Base-by-base conservation (phyloP, 75 land plant species). In the Selaginella tamariscina region DNA sequence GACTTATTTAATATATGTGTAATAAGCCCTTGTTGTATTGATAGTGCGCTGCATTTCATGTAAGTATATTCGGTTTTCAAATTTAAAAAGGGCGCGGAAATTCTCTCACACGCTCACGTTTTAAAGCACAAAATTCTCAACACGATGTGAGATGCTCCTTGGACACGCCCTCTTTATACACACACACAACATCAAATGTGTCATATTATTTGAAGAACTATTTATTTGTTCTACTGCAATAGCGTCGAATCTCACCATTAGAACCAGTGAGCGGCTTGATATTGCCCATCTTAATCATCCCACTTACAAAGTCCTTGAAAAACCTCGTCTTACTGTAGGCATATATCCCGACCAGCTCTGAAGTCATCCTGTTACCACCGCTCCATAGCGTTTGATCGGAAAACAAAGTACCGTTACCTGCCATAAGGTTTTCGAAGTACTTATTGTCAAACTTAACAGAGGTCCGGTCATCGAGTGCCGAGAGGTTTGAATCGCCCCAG, bases 231-330 rank as follows among this genome's bases (percentile, higher is more conserved):
- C n/a, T 59, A 5, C 62, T n/a, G 21, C 62, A 59, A 23, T 26
- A 23, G 5, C n/a, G 5, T 2, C 62, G 62, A 27, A 59, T 59
- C 62, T 59, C 18, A 9, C 62, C 62, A 59, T 59, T 26, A 2
- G 62, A n/a, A 23, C 32, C 74, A 55, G 21, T 8, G 62, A 59
- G 62, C 8, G 62, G 62, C 24, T 26, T 59, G 26, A 59, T 5
- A n/a, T 59, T 59, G 5, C n/a, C 62, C 62, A 59, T 59, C 8
- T 59, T 59, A 23, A 59, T 59, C 62, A 59, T 59, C 8, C 24
- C 23, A 27, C 18, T 59, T n/a, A 5, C 26, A 27, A 59, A 59
- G 71, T 2, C 20, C 62, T 59, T 5, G 62, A 59, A 59, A 59
- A 59, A 59, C 5, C 49, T 39, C 49, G n/a, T n/a, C 15, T 39